These are phyloP conservation scores for Colletotrichum destructivum DNA, from an alignment of 2,329 filamentous ascomycete species.

Conservation along the genomic window DNA sequence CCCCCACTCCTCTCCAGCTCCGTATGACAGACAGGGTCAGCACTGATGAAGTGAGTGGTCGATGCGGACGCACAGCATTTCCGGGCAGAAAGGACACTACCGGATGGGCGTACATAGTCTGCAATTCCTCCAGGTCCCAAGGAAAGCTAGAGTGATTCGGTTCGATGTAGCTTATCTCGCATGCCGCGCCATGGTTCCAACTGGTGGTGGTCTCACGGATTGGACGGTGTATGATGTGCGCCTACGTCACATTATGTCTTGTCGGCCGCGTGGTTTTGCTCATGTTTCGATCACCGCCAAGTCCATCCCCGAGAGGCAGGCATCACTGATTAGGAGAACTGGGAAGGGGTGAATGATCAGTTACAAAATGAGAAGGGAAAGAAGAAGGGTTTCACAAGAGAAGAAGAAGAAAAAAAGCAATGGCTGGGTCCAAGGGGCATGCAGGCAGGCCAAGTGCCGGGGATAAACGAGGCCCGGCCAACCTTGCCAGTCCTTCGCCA, in stretches of 20 bases:
- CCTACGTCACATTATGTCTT: not conserved
- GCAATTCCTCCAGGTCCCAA: not conserved
- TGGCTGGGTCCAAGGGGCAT: constrained; percentile 4
- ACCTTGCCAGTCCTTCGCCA: not conserved
- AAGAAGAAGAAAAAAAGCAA: constrained; percentile 9
- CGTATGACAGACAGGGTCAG: not conserved
- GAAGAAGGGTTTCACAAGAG: not conserved
- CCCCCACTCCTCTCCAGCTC: not conserved
- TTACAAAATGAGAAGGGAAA: not conserved
- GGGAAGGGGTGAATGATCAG: no score
- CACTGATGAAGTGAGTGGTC: not conserved
- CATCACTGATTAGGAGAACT: not conserved
- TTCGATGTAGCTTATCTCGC: constrained; percentile 13
- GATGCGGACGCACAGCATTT: not conserved
- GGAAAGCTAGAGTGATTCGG: not conserved
- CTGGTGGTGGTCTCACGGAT: not conserved
- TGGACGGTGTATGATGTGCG: constrained; percentile 4
- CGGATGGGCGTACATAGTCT: not conserved
- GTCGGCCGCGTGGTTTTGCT: constrained; percentile 18
- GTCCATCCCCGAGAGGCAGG: not conserved
- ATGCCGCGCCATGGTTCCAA: constrained; percentile 28
- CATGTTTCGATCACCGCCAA: constrained; percentile 33
- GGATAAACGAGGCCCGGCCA: not conserved
- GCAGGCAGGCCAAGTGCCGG: constrained; percentile 5
- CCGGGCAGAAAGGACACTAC: not conserved